Evolutionary conservation across 306 rosid species (phyloP).

Genomic region (Cucurbita ficifolia): DNA sequence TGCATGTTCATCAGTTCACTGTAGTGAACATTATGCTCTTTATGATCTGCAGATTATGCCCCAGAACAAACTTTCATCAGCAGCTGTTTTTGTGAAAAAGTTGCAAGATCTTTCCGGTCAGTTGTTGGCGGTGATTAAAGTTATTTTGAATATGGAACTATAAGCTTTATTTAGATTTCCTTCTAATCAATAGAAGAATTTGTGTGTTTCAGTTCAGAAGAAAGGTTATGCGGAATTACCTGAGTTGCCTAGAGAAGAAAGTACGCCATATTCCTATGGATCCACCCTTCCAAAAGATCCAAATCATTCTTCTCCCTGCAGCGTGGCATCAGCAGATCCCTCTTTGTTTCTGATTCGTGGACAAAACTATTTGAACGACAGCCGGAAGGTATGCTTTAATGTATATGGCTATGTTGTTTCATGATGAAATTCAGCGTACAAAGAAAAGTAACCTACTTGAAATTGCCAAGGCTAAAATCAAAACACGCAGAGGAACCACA

Average conservation of each 20-base stretch:
- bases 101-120: conserved; percentile 64
- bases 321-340: conserved; percentile 64
- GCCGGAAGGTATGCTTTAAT: conserved; percentile 37
- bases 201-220: conserved; percentile 44
- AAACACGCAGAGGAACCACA: background rate
- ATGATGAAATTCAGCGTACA: background rate
- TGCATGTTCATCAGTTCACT: background rate
- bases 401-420: background rate
- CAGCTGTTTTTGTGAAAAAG: conserved; percentile 51
- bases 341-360: conserved; percentile 76
- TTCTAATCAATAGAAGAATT: background rate
- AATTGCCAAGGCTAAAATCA: background rate
- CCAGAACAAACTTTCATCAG: conserved; percentile 38
- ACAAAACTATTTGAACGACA: conserved; percentile 42
- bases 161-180: conserved; percentile 1
- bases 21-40: background rate
- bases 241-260: conserved; percentile 37
- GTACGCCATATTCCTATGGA: conserved; percentile 33
- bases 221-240: conserved; percentile 56
- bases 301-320: conserved; percentile 41
- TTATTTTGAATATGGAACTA: background rate
- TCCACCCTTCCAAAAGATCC: conserved; percentile 57
- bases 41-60: conserved; percentile 22
- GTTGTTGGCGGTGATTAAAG: conserved; percentile 8
- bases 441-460: background rate